Evolutionary conservation across 2,329 filamentous ascomycete species (phyloP), one percentile per base, ranked within the genome.

Genomic region (Pseudocercospora cruenta): DNA sequence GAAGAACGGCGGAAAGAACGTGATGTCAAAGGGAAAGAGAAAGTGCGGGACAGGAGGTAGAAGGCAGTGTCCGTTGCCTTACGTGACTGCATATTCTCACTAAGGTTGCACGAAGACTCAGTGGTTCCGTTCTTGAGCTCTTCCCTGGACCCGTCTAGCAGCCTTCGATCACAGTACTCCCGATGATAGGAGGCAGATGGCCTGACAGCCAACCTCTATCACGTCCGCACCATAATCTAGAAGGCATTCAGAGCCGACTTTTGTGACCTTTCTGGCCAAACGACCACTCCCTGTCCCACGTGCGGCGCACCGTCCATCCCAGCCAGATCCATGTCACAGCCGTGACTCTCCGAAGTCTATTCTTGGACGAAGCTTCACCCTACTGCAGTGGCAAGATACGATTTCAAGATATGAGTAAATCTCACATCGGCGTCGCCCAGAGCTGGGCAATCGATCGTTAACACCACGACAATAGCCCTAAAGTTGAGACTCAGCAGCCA

Each of bases 1-100:
- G 71, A 72, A 53, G 71, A 75, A 59, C 66, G 55, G 39, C 67
- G 61, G 59, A 73, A 69, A 49, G 70, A 63, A 22, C 54, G 54
- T 58, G 54, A 39, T 12, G 8, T 12, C 31, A 73, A 71, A 31
- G 69, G 67, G 3, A 72, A 71, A 55, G 69, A 69, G 47, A 71
- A 70, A 36, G 64, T 61, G 4, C 65, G 59, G 28, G 66, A 58
- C 22, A 63, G 62, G 47, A 60, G 64, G 49, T 66, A 54, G 45
- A 33, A 33, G 14, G 36, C 14, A n/a, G 57, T 19, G 0, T 26
- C 24, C 26, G 24, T 16, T 16, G 22, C 24, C 51, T 2, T 55
- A 7, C 12, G 6, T 55, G 22, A 55, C 51, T 55, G 21, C 51
- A 19, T 21, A 12, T 21, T 55, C 24, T 4, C 24, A 5, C 22